Percentiles rank a stretch among this genome's conserved stretches.
Evolutionary conservation across 2,329 filamentous ascomycete species (phyloP).

Genomic region (Teratosphaeria pseudoeucalypti): DNA sequence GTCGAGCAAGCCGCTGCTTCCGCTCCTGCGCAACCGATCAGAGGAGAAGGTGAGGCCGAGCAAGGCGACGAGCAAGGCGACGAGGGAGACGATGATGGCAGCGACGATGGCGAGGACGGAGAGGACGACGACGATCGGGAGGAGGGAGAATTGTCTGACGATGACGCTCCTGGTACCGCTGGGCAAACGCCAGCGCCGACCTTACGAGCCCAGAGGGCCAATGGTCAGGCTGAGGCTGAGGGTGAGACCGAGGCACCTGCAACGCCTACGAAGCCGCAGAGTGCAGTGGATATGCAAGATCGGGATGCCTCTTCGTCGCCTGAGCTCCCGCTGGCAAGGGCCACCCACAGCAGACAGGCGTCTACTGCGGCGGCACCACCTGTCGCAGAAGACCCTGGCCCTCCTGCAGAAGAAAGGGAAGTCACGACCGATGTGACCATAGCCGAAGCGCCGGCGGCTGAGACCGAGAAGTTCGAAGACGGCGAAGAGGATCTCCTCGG

Average conservation of each 20-base stretch:
- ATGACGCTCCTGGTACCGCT: constrained; percentile 34
- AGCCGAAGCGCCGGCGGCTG: constrained; percentile 2
- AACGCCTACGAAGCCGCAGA: constrained; percentile 3
- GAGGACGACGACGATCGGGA: constrained; percentile 43
- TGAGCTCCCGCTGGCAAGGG: constrained; percentile 31
- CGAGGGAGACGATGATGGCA: constrained; percentile 37
- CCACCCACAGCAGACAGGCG: constrained; percentile 29
- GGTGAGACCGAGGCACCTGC: neutral
- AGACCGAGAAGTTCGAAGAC: constrained; percentile 13
- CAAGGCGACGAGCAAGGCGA: constrained; percentile 29
- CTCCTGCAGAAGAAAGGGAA: neutral
- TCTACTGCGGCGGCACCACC: constrained; percentile 12
- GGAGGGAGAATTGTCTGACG: constrained; percentile 33
- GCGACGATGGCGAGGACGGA: constrained; percentile 36
- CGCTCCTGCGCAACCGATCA: constrained; percentile 26
- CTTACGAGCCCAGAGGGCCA: neutral
- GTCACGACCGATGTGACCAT: constrained; percentile 1
- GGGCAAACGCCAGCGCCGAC: constrained; percentile 18
- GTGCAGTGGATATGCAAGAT: constrained; percentile 5
- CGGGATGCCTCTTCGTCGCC: constrained; percentile 32
- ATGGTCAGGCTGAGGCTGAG: constrained; percentile 1
- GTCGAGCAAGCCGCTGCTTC: constrained; percentile 33
- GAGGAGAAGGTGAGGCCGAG: constrained; percentile 33
- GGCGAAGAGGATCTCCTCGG: constrained; percentile 21
- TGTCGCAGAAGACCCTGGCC: neutral